Conservation (phyloP, 805 yeast species). For the Cyberlindnera maritima region DNA sequence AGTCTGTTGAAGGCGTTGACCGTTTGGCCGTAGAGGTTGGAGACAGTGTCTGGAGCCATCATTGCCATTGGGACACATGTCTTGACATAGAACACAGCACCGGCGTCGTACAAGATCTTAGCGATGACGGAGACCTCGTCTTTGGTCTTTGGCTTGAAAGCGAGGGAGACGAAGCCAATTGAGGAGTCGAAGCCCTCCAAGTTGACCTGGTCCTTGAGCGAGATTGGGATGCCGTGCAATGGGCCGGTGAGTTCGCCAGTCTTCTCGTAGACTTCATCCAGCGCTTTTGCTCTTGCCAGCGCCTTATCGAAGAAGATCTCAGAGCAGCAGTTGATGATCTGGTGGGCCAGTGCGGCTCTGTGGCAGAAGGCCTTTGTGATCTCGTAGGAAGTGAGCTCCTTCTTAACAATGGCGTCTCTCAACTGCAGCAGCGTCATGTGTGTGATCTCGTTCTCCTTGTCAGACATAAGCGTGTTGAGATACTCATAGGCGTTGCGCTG, state of each 20-base stretch:
- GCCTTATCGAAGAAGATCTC: conserved; percentile 53
- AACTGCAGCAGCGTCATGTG: conserved; percentile 11
- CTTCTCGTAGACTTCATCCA: conserved; percentile 46
- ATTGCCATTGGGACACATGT: conserved; percentile 51
- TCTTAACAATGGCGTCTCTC: conserved; percentile 4
- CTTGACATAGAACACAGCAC: conserved; percentile 53
- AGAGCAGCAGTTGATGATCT: conserved; percentile 37
- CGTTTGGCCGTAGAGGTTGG: conserved; percentile 44
- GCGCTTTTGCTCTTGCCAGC: conserved; percentile 46
- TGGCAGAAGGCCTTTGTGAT: conserved; percentile 43
- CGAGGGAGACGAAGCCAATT: conserved; percentile 45
- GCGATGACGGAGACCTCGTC: conserved; percentile 38
- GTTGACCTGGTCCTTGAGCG: conserved; percentile 45
- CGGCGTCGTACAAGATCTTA: conserved; percentile 37
- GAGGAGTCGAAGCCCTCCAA: conserved; percentile 48
- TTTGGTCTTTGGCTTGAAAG: conserved; percentile 55
- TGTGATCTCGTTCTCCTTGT: conserved; percentile 29
- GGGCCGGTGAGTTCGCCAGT: conserved; percentile 57
- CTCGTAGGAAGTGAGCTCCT: conserved; percentile 12
- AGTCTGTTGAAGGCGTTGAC: conserved; percentile 40
- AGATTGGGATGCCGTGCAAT: conserved; percentile 64
- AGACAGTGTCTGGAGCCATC: conserved; percentile 45
- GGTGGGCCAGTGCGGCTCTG: conserved; percentile 56
- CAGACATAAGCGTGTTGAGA: conserved; percentile 43
- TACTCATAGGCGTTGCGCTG: conserved; percentile 18